Base-by-base conservation (phyloP, 2,329 filamentous ascomycete species). In the Elsinoe batatas region DNA sequence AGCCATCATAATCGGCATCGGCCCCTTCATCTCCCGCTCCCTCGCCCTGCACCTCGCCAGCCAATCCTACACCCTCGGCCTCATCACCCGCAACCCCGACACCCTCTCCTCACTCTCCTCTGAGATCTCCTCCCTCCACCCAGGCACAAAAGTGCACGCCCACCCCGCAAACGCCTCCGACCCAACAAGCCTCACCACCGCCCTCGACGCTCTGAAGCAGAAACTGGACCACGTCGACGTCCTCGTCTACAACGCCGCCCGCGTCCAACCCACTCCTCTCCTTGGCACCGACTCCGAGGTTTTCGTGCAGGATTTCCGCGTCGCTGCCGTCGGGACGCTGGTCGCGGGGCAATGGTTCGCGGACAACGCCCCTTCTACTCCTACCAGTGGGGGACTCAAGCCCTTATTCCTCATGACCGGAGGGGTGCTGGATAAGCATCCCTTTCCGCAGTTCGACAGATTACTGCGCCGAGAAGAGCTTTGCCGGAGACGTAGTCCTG, bases 381-480 rank as follows among this genome's bases (percentile, higher is more conserved):
- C 35, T n/a, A 30, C 17, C 3, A 26, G 32, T 12, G 17, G 13
- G 10, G 26, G 18, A 17, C 26, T 30, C 4, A 36, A 53, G 32
- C 51, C 51, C 6, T 18, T 54, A 18, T 36, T 43, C 20, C 26
- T 54, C 26, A 20, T 54, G 4, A 54, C 51, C 1, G 51, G 51
- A 11, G 51, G 51, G 18, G 22, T 33, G 36, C 22, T 54, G 18
- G 51, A 54, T n/a, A 42, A 36, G 13, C 37, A 54, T 13, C 51
- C 51, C 5, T 44, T 44, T 43, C 20, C 51, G 6, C 6, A 30
- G 12, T 15, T 38, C n/a, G n/a, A 53, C 71, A 74, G 51, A 74
- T 64, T 33, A 73, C 61, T 15, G 65, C 69, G 20, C 65, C 66
- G 7, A 75, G 62, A 7, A 74, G 61, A 15, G 15, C 15, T 8